Percentiles rank a stretch among this genome's conserved stretches.
These are phyloP conservation scores for Talaromyces sp. DNA, from an alignment of 2,329 filamentous ascomycete genomes.

Conservation along the genomic window DNA sequence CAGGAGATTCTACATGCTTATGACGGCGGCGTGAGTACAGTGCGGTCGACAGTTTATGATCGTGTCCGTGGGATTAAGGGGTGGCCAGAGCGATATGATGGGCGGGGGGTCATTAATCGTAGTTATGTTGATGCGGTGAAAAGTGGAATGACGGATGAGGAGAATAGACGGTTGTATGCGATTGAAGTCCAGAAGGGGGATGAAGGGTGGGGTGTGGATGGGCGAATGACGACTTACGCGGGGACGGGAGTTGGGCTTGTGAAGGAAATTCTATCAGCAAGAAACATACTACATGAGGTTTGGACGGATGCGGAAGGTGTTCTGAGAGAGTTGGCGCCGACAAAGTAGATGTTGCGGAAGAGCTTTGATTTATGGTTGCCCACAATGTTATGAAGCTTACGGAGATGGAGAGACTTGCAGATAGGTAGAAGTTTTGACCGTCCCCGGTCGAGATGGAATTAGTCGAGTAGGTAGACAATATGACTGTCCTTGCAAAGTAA, in stretches of 20 bases:
- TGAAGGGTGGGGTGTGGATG: conserved; percentile 55
- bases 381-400: too few species aligned
- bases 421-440: neutral
- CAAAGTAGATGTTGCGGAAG: neutral
- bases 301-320: neutral
- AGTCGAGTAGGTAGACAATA: conserved; percentile 4
- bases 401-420: neutral
- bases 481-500: conserved; percentile 2
- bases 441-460: neutral
- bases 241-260: conserved; percentile 65
- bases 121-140: conserved; percentile 51
- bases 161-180: neutral
- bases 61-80: conserved; percentile 56
- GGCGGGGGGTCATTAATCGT: conserved; percentile 60
- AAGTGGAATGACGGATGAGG: conserved; percentile 35
- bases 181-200: conserved; percentile 46
- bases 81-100: conserved; percentile 63
- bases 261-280: conserved; percentile 49
- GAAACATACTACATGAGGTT: conserved; percentile 44
- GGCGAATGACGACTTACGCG: conserved; percentile 64
- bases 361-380: too few species aligned
- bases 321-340: neutral
- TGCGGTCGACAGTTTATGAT: conserved; percentile 58
- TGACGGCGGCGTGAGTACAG: conserved; percentile 57
- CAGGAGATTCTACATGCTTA: conserved; percentile 43